phyloP scores from a whole-genome alignment of 1,139 yeast genomes.

The Taphrina sp. region DNA sequence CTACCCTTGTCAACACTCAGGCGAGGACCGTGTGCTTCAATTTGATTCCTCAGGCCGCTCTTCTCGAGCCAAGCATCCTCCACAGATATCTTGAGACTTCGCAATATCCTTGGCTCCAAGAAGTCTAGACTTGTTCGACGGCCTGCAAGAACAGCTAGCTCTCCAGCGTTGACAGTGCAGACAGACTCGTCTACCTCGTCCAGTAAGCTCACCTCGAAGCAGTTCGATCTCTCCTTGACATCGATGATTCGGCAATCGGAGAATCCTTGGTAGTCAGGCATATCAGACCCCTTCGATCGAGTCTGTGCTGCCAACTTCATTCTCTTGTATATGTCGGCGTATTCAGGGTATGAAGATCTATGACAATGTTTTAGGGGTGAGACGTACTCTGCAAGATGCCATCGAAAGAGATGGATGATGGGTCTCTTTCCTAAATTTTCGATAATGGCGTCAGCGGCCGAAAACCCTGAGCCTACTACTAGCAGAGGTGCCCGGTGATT shows the following conservation, averaged over 20 bases:
- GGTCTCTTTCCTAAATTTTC: slow-evolving; percentile 28
- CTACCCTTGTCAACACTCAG: slow-evolving; percentile 14
- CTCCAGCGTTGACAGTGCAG: slow-evolving; percentile 33
- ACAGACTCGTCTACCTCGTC: slow-evolving; percentile 17
- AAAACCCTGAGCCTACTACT: slow-evolving; percentile 46
- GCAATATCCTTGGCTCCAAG: slow-evolving; percentile 12
- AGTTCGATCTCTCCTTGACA: slow-evolving; percentile 1
- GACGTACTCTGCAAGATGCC: slow-evolving; percentile 40
- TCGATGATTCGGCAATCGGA: slow-evolving; percentile 41
- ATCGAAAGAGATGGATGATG: slow-evolving; percentile 42
- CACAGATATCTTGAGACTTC: slow-evolving; percentile 1
- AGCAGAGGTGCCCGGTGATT: slow-evolving; percentile 36
- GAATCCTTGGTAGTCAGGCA: slow-evolving; percentile 41
- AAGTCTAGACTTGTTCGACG: slow-evolving; percentile 36
- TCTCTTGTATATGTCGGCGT: slow-evolving; percentile 40
- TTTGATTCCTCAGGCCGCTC: slow-evolving; percentile 18
- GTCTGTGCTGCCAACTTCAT: slow-evolving; percentile 39
- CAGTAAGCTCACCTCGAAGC: background rate
- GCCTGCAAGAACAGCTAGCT: slow-evolving; percentile 35
- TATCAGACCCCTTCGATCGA: background rate
- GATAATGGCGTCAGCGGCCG: slow-evolving; percentile 45
- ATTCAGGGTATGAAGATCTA: slow-evolving; percentile 44
- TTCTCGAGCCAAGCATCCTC: slow-evolving; percentile 26
- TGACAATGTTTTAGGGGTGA: slow-evolving; percentile 43
- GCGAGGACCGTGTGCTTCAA: slow-evolving; percentile 13